Evolutionary conservation across 257 asterid genomes (phyloP), one percentile per base, ranked within the genome.

Genomic region (Solanum raphanifolium): DNA sequence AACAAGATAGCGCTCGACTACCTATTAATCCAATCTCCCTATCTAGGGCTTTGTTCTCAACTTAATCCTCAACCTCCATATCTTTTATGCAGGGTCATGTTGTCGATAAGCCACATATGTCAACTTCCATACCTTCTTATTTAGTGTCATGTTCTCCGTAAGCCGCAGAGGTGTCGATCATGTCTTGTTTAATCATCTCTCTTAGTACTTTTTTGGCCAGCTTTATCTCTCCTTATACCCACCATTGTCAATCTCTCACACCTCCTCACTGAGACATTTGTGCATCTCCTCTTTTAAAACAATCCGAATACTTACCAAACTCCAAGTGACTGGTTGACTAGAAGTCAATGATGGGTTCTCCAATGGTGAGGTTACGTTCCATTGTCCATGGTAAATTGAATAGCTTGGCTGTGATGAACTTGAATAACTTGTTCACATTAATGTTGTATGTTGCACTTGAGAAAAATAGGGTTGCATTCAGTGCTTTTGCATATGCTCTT

Each of bases 301-400:
- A 87, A 86, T 87, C 35, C 86, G 87, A 83, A 88, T 90, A 93
- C 46, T 74, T 15, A 66, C 73, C 87, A 5, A 69, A 39, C 0
- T 87, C 92, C 92, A 91, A 89, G 92, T 89, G 90, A 89, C 88
- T 27, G 95, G 94, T 93, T 89, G 92, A 38, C 90, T 95, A 96
- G 94, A 89, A 96, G 92, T 96, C 99, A 78, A 96, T 95, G 11
- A 93, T 92, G 76, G 99, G 99, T 93, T 96, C 99, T 82, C 99
- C 99, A 74, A 95, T 86, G 55, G 93, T 96, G 90, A 96, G 94
- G 89, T 96, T 95, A 41, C 97, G 94, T 90, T 96, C 98, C 92
- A 96, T 81, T 39, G 89, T 91, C 99, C 98, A 95, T 9, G 93
- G 91, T 83, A 96, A 91, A 86, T 95, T 94, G 90, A 96, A 93